Evolutionary conservation across 2,329 filamentous ascomycete species (phyloP), one percentile per base, ranked within the genome.

Genomic region (Sporothrix curviconia): DNA sequence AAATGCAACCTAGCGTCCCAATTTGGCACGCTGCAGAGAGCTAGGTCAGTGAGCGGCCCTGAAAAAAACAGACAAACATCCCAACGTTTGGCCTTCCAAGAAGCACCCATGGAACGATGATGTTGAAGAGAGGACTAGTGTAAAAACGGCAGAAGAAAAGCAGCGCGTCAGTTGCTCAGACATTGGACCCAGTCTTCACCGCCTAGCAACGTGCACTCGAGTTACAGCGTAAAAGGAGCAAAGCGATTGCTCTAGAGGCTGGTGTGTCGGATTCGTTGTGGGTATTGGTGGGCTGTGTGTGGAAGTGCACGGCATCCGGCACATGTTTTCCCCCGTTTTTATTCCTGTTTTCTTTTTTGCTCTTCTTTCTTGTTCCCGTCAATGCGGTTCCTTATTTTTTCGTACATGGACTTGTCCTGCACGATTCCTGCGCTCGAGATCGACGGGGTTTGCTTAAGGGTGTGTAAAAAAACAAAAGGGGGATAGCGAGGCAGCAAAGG

Each of bases 1-100:
- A 32, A 32, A 56, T 56, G 46, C 47, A 36, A 59, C 57, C 37
- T 40, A 46, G 36, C 40, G 14, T 37, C 53, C 49, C 17, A 9
- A 47, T 59, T 56, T 43, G 53, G 57, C 42, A 8, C 25, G 12
- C 3, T 59, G 57, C 57, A 59, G 57, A 44, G 47, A 15, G 39
- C 46, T 56, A 40, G 22, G n/a, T 12, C 24, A 44, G n/a, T n/a
- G 24, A 24, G 12, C 14, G 32, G 36, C 11, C 11, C 7, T 14
- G n/a, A 17, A 12, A 34, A 22, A 7, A 17, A 15, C 50, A 32
- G 36, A 30, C 30, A 39, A 30, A n/a, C n/a, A n/a, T n/a, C n/a
- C n/a, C n/a, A n/a, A n/a, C n/a, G n/a, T n/a, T n/a, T n/a, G n/a
- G n/a, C n/a, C n/a, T n/a, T n/a, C n/a, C n/a, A n/a, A n/a, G 3